Conservation (phyloP, 495 filamentous ascomycete species). For the Aspergillus leporis region DNA sequence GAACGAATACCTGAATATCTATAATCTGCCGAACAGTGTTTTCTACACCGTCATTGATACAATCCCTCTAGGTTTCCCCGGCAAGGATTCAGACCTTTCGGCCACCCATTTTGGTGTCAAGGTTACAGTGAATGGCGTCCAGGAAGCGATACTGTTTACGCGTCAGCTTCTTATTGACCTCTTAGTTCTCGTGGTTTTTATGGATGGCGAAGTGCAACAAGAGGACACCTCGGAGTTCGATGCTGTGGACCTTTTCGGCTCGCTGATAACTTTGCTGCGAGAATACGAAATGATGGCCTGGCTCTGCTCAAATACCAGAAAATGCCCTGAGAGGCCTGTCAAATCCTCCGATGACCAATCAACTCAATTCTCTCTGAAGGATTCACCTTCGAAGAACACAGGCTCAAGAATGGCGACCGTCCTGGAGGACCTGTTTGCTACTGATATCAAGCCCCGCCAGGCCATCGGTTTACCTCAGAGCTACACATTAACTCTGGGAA, state of each 20-base stretch:
- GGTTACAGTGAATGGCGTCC: slow-evolving; percentile 69
- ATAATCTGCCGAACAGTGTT: slow-evolving; percentile 48
- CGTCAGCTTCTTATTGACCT: slow-evolving; percentile 71
- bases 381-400: slow-evolving; percentile 26
- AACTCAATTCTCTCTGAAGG: slow-evolving; percentile 29
- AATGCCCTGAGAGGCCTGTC: slow-evolving; percentile 25
- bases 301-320: slow-evolving; percentile 63
- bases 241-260: slow-evolving; percentile 63
- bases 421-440: slow-evolving; percentile 51
- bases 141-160: slow-evolving; percentile 73
- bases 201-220: slow-evolving; percentile 74
- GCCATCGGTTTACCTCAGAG: slow-evolving; percentile 42
- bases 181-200: slow-evolving; percentile 78
- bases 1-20: slow-evolving; percentile 41
- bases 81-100: slow-evolving; percentile 47
- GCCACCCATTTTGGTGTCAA: slow-evolving; percentile 71
- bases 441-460: slow-evolving; percentile 47
- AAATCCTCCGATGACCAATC: slow-evolving; percentile 23
- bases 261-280: slow-evolving; percentile 64
- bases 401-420: slow-evolving; percentile 38
- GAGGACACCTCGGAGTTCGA: slow-evolving; percentile 67
- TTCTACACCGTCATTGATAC: slow-evolving; percentile 53
- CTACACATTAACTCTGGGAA: slow-evolving; percentile 48
- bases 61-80: slow-evolving; percentile 37
- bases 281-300: slow-evolving; percentile 79